Percentiles rank a stretch among this genome's conserved stretches.
Conservation (phyloP, 179 eudicot genomes). For the Beta macrorhiza region DNA sequence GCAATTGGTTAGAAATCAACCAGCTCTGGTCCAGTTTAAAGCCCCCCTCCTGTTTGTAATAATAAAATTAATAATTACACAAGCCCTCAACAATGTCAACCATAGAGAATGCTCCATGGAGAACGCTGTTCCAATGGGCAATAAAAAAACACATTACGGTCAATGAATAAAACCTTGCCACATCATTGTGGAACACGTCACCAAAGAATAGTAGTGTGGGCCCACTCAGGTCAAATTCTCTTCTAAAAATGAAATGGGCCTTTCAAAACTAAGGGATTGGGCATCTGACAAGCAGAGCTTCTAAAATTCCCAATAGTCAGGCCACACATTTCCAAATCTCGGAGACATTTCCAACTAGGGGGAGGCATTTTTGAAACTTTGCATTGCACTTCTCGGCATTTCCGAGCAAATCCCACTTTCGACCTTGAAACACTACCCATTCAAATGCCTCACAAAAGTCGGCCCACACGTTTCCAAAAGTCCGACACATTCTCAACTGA, state of each 20-base stretch:
- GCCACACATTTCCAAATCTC: too few relatives aligned
- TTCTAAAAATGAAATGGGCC: background rate
- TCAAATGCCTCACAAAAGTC: too few relatives aligned
- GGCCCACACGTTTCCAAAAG: too few relatives aligned
- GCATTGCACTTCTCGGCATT: too few relatives aligned
- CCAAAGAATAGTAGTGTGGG: background rate
- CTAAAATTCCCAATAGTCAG: too few relatives aligned
- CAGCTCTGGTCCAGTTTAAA: background rate
- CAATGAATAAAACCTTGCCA: background rate
- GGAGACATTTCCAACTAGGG: too few relatives aligned
- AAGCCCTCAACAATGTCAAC: background rate
- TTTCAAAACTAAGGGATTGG: background rate
- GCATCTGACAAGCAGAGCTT: too few relatives aligned
- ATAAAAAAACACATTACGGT: background rate
- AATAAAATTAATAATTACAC: background rate
- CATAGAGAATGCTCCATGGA: background rate
- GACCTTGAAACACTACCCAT: too few relatives aligned
- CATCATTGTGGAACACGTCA: background rate
- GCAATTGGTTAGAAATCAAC: background rate
- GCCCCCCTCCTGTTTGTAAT: background rate
- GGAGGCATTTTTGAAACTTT: too few relatives aligned
- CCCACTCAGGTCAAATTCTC: background rate
- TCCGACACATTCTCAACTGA: too few relatives aligned
- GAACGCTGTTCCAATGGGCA: background rate
- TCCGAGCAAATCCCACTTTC: too few relatives aligned